phyloP scores from a whole-genome alignment of 2,329 filamentous ascomycete species.

The Lizonia empirigonia region DNA sequence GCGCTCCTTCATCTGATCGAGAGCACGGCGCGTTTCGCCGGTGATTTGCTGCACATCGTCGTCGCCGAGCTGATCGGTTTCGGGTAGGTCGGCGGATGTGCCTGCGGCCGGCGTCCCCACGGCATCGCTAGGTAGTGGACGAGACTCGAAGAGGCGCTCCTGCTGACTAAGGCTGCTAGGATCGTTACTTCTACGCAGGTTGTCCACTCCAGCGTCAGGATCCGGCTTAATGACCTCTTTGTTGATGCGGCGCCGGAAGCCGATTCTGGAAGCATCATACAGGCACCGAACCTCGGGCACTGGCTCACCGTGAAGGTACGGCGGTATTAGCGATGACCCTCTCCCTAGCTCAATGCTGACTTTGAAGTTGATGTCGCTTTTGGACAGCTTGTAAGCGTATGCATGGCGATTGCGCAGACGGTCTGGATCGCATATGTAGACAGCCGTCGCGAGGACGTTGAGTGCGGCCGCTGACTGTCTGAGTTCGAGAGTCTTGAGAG shows the following conservation, averaged over 20 bases:
- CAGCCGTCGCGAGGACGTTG: constrained; percentile 12
- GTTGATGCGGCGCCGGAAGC: constrained; percentile 32
- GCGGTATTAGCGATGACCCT: constrained; percentile 34
- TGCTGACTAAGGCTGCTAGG: background rate
- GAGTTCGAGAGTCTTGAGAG: constrained; percentile 37
- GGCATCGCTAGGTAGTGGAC: background rate
- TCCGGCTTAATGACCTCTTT: background rate
- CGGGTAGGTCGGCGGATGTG: constrained; percentile 14
- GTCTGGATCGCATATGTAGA: constrained; percentile 35
- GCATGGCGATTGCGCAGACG: constrained; percentile 35
- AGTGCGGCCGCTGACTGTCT: constrained; percentile 28
- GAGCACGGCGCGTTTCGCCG: constrained; percentile 13
- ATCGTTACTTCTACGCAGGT: background rate
- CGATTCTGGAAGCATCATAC: constrained; percentile 55
- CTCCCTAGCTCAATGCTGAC: constrained; percentile 35
- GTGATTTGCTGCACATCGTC: constrained; percentile 23
- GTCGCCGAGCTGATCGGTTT: constrained; percentile 33
- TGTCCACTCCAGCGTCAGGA: background rate
- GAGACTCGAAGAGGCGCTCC: background rate
- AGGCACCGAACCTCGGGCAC: constrained; percentile 30
- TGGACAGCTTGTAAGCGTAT: constrained; percentile 32
- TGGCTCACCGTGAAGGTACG: constrained; percentile 39
- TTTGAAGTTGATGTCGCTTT: constrained; percentile 35
- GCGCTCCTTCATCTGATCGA: constrained; percentile 17
- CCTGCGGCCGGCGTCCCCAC: background rate